Evolutionary conservation across 148 eudicot species (phyloP).

Genomic region (Vaccinium macrocarpon): DNA sequence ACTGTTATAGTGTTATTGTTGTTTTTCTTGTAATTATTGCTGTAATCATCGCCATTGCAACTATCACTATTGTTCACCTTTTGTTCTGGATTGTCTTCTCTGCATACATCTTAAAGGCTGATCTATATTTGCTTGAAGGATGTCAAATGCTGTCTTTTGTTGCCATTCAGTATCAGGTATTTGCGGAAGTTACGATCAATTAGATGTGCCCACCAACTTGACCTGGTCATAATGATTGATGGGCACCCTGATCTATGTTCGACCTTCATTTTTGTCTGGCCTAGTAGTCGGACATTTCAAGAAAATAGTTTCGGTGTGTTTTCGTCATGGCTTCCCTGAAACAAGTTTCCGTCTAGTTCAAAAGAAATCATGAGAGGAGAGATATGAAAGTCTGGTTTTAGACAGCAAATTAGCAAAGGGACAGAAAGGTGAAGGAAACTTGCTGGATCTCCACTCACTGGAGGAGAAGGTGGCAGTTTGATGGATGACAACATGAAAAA

Average conservation of each 20-base stretch:
- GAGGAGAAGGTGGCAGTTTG: not conserved
- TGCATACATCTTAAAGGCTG: constrained; percentile 1
- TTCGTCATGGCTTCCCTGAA: not conserved
- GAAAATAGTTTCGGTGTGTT: not conserved
- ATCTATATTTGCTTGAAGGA: not conserved
- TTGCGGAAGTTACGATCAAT: not conserved
- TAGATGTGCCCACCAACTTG: constrained; percentile 6
- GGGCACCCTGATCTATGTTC: not conserved
- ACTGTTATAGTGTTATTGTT: not conserved
- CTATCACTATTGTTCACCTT: not conserved
- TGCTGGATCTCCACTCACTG: not conserved
- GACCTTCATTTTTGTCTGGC: not conserved
- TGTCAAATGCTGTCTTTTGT: not conserved
- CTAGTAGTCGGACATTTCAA: not conserved
- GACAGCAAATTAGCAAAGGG: not conserved
- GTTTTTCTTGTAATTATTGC: not conserved
- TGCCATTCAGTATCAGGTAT: not conserved
- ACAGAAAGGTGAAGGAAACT: not conserved
- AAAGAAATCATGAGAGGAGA: not conserved
- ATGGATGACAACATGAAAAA: not conserved
- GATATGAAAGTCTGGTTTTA: not conserved
- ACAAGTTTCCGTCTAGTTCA: not conserved
- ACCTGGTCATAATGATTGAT: not conserved
- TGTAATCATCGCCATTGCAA: not conserved
- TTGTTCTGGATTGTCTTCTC: not conserved